Percentiles rank a stretch among this genome's conserved stretches.
Conservation (phyloP, 2,329 filamentous ascomycete species). For the Cytospora mali region DNA sequence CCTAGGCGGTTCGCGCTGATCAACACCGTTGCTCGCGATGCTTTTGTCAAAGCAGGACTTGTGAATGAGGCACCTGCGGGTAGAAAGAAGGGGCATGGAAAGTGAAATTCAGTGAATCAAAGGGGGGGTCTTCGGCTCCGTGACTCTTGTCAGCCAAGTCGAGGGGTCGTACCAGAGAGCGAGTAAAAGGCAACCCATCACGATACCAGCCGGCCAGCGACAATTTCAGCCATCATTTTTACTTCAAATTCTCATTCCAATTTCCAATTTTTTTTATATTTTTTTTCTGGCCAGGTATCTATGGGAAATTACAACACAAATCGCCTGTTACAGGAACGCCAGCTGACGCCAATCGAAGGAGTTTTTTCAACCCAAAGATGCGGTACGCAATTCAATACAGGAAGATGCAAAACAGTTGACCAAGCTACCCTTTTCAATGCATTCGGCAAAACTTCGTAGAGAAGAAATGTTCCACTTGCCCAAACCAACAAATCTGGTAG, state of each 20-base stretch:
- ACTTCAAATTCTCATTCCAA: neutral
- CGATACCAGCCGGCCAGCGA: neutral
- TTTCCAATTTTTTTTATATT: too few species aligned
- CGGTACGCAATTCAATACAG: neutral
- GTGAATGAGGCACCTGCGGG: constrained; percentile 53
- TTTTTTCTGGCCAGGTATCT: constrained; percentile 1
- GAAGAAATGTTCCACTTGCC: neutral
- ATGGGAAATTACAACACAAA: neutral
- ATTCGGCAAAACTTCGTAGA: neutral
- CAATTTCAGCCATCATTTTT: neutral
- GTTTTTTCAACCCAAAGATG: neutral
- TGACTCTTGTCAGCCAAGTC: neutral
- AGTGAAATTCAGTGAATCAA: constrained; percentile 30
- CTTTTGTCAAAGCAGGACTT: constrained; percentile 75
- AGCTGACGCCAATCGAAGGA: constrained; percentile 7
- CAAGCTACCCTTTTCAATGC: constrained; percentile 1
- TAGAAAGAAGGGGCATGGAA: constrained; percentile 48
- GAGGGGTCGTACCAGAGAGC: neutral
- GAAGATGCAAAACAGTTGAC: neutral
- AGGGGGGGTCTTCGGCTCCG: neutral
- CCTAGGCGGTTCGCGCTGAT: constrained; percentile 90
- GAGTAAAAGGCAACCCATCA: neutral
- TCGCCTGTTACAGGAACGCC: constrained; percentile 16
- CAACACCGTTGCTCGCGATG: constrained; percentile 82
- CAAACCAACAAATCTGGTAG: neutral